A percentile compares a stretch with the other conserved stretches of the same genome.
Evolutionary conservation across 371 early-diverging fungal genomes (phyloP).

Genomic region (Apophysomyces variabilis): DNA sequence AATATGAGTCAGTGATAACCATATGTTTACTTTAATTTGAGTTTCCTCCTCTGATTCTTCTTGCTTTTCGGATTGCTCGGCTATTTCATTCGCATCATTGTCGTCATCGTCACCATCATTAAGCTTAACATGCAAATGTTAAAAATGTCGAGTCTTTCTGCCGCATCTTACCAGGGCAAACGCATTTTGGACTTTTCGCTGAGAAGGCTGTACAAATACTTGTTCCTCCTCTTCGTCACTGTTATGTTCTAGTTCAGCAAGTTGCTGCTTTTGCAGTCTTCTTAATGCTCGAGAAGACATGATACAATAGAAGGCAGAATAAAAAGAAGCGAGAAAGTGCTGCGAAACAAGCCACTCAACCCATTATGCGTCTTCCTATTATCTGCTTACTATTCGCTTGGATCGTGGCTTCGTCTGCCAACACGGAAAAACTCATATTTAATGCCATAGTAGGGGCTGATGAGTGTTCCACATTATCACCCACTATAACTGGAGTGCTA

Average conservation of each 20-base stretch:
- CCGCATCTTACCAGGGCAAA: conserved; percentile 66
- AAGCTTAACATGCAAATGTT: conserved; percentile 20
- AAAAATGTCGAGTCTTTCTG: background rate
- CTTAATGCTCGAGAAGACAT: conserved; percentile 56
- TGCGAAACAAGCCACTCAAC: background rate
- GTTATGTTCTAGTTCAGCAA: conserved; percentile 17
- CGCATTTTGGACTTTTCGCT: conserved; percentile 49
- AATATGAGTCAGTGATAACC: no score
- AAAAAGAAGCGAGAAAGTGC: background rate
- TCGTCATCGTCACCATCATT: conserved; percentile 40
- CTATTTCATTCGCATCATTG: conserved; percentile 43
- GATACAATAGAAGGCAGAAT: background rate
- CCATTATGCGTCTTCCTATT: conserved; percentile 3
- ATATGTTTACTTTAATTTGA: conserved; percentile 8
- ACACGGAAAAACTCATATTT: conserved; percentile 52
- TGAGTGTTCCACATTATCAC: background rate
- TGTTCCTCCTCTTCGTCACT: conserved; percentile 34
- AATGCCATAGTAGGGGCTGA: conserved; percentile 5
- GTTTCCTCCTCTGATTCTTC: conserved; percentile 12
- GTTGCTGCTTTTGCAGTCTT: conserved; percentile 43
- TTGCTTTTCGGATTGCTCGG: conserved; percentile 20
- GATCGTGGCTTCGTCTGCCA: conserved; percentile 22
- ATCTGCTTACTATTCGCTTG: background rate
- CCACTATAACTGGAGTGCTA: background rate
- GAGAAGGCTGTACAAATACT: conserved; percentile 21